Conservation (phyloP, 2,329 filamentous ascomycete genomes). For the Aotearoamyces nothofagi region DNA sequence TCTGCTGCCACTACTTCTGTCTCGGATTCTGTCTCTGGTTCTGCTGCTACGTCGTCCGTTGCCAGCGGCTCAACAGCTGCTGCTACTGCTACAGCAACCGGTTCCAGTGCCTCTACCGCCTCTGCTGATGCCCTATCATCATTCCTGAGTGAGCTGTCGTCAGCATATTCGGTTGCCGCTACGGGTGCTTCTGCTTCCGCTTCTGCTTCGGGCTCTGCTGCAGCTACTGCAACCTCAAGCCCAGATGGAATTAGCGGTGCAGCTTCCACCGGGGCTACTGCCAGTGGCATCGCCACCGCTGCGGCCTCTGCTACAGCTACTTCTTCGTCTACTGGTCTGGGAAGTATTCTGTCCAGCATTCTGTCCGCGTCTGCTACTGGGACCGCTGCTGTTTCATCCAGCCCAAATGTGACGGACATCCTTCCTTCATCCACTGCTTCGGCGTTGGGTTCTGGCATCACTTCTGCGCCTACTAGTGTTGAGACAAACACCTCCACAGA, state of each 20-base stretch:
- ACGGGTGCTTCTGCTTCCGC: not conserved
- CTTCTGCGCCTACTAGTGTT: not conserved
- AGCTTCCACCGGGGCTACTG: no score
- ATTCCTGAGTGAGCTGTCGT: not conserved
- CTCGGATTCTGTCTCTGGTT: constrained; percentile 3
- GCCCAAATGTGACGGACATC: not conserved
- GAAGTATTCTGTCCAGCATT: no score
- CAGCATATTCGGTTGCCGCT: not conserved
- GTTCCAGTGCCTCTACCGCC: not conserved
- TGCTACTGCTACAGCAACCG: constrained; percentile 6
- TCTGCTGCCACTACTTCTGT: constrained; percentile 3
- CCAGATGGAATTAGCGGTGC: not conserved
- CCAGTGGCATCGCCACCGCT: not conserved
- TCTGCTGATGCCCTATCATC: not conserved
- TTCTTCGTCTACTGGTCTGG: not conserved
- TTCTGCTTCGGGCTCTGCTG: not conserved
- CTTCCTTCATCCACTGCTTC: not conserved
- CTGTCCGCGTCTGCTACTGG: not conserved
- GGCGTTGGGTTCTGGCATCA: not conserved
- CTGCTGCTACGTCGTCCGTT: constrained; percentile 3
- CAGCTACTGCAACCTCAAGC: not conserved
- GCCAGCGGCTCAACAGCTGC: constrained; percentile 3
- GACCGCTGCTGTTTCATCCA: not conserved
- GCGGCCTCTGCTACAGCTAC: not conserved
- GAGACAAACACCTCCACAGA: not conserved